Evolutionary conservation across 768 basidiomycete genomes (phyloP), one percentile per base, ranked within the genome.

Genomic region (Suillus hirtellus): DNA sequence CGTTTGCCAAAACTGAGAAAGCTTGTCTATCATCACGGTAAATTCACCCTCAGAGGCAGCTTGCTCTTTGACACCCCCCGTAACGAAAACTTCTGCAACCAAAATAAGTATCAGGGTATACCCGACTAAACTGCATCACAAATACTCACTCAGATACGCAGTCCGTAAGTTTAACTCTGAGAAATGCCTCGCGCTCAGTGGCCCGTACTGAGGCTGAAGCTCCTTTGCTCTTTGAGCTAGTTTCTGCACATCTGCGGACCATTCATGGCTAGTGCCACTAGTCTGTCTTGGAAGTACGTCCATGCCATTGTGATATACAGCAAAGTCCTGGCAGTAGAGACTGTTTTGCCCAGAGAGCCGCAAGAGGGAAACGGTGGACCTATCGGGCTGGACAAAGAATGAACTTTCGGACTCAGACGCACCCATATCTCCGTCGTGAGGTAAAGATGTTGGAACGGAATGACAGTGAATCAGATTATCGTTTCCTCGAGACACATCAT

Each of bases 1-100:
- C n/a, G 77, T 76, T 67, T 86, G 83, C 84, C 86, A 87, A 65
- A 85, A 84, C 8, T 75, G 74, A 0, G 86, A 81, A 64, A 91
- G 80, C 44, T 72, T 77, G 21, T 87, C 85, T 17, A 89, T 65
- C 21, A 82, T 67, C 42, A 86, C 79, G 9, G 84, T 77, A 1
- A 73, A 72, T 53, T 79, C 75, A 5, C 71, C 73, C 50, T 82
- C 74, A 3, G 52, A 53, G 19, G 54, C 59, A 53, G 79, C 73
- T 49, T 79, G 78, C 43, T 77, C 70, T 40, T 70, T 49, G 1
- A 31, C 64, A 50, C 69, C 68, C 54, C 75, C 65, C 34, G 69
- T 65, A 63, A 82, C 84, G 24, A 58, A 58, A 4, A 86, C 73
- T 27, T 73, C 83, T 87, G 68, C 19, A 58, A 34, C 27, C 38